Base-by-base conservation (phyloP, 805 yeast genomes). In the Debaryomyces castellii region DNA sequence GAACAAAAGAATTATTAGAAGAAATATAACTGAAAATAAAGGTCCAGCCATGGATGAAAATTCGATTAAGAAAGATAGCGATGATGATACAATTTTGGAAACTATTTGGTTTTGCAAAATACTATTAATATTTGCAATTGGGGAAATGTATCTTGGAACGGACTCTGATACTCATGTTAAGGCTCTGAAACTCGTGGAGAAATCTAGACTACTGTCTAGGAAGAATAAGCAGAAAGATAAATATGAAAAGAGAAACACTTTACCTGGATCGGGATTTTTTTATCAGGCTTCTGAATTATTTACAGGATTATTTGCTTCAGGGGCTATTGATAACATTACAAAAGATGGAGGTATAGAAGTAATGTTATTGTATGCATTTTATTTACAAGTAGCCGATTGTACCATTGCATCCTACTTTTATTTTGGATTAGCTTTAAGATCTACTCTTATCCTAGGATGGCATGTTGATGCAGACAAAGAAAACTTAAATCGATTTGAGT, bases 51-150 rank as follows among this genome's bases (percentile, higher is more conserved):
- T 51, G 21, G 73, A 66, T 46, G 76, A 71, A 46, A 71, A 70
- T 45, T 41, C 69, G n/a, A 71, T 70, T 22, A 71, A 71, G 48
- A 68, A 69, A 46, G 76, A 71, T 47, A 54, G 69, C 1, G 76
- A 72, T 40, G 76, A 71, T 47, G 82, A 84, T 50, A 77, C 87
- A 5, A 79, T 84, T 23, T 68, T 85, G 44, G 89, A 86, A 59
- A 82, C 90, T 0, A 85, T 87, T 39, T 87, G 91, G 89, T 85
- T 85, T 55, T 85, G 92, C 66, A 87, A 87, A 60, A 77, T 85
- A 5, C 59, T 87, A 18, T 63, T 87, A 43, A 83, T 87, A 20
- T 86, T 87, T 61, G 89, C 92, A 4, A 77, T 82, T 40, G 94
- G 95, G 14, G 95, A 87, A 59, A 85, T 87, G 88, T 87, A 87